A percentile compares a stretch with the other conserved stretches of the same genome.
phyloP scores from a whole-genome alignment of 352 stramenopile genomes.

The Globisporangium yorkense region DNA sequence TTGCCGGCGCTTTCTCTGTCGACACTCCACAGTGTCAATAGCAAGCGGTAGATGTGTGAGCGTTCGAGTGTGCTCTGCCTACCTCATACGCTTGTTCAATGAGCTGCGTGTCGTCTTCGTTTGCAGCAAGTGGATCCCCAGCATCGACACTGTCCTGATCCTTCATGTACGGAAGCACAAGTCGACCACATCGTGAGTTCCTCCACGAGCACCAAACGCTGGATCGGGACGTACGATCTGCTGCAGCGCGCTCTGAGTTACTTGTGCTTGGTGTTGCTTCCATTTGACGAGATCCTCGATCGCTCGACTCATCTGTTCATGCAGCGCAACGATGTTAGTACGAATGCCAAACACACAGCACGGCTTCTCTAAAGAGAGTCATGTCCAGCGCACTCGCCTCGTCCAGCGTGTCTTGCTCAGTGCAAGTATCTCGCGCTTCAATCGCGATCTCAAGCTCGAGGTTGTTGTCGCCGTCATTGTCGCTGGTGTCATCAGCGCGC shows the following conservation, averaged over 20 bases:
- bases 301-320: slow-evolving; percentile 34
- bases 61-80: neutral
- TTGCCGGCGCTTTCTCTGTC: slow-evolving; percentile 11
- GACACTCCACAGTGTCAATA: neutral
- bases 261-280: slow-evolving; percentile 26
- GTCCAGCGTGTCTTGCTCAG: slow-evolving; percentile 29
- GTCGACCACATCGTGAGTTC: neutral
- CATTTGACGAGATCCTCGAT: slow-evolving; percentile 35
- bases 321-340: neutral
- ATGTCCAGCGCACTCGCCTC: slow-evolving; percentile 19
- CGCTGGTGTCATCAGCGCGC: slow-evolving; percentile 1
- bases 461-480: slow-evolving; percentile 26
- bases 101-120: neutral
- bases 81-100: slow-evolving; percentile 11
- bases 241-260: slow-evolving; percentile 19
- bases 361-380: too few species aligned
- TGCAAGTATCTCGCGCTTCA: slow-evolving; percentile 21
- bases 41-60: too few species aligned
- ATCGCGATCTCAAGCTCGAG: slow-evolving; percentile 31
- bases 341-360: neutral
- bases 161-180: neutral
- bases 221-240: slow-evolving; percentile 21
- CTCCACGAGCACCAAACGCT: neutral
- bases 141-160: slow-evolving; percentile 1
- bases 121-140: neutral